Conservation (phyloP, 2,329 filamentous ascomycete species). For the Teratosphaeria gauchensis region DNA sequence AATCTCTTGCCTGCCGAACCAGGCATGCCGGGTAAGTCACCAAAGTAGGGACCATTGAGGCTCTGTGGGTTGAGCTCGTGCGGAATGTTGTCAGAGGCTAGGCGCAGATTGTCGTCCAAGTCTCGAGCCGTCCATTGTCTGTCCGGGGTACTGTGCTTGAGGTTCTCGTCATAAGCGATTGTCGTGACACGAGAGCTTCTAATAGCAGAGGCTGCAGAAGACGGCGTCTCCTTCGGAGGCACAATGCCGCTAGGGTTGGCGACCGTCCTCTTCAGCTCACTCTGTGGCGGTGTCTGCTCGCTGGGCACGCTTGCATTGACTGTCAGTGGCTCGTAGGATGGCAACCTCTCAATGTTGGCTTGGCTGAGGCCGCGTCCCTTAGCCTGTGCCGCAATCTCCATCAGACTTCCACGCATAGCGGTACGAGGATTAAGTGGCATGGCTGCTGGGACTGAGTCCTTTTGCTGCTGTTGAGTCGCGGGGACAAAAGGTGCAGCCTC, state of each 20-base stretch:
- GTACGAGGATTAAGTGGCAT: conserved; percentile 6
- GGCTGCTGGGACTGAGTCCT: background rate
- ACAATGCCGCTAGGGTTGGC: conserved; percentile 4
- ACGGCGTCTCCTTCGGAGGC: background rate
- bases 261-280: conserved; percentile 3
- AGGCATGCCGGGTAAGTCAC: conserved; percentile 8
- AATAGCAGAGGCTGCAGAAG: background rate
- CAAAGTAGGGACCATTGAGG: conserved; percentile 30
- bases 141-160: conserved; percentile 24
- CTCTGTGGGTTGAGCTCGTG: conserved; percentile 24
- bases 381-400: conserved; percentile 19
- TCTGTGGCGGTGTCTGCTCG: background rate
- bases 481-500: background rate
- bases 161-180: conserved; percentile 1
- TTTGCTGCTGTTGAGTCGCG: background rate
- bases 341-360: conserved; percentile 19
- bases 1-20: background rate
- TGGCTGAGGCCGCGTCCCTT: conserved; percentile 19
- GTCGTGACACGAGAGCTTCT: background rate
- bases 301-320: background rate
- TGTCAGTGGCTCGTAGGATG: conserved; percentile 3
- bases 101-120: background rate
- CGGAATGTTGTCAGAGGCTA: background rate
- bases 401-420: conserved; percentile 20
- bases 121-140: conserved; percentile 1